A percentile compares a stretch with the other conserved stretches of the same genome.
Evolutionary conservation across 352 stramenopile species (phyloP).

Genomic region (Globisporangium splendens): DNA sequence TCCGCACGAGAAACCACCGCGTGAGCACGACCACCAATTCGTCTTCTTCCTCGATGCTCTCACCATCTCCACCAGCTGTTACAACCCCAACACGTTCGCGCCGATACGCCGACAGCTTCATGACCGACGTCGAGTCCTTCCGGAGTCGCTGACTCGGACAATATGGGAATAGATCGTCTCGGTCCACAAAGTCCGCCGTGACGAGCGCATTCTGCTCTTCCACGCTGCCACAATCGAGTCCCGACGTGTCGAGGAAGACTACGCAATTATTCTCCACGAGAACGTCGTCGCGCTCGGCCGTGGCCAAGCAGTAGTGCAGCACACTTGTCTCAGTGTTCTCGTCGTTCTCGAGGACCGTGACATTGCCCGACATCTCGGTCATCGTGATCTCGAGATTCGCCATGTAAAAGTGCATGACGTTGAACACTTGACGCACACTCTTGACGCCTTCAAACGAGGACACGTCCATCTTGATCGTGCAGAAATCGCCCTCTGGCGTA

Average conservation of each 20-base stretch:
- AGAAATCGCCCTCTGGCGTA: slow-evolving; percentile 24
- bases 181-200: slow-evolving; percentile 9
- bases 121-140: slow-evolving; percentile 20
- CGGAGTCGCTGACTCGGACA: slow-evolving; percentile 13
- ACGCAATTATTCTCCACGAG: slow-evolving; percentile 6
- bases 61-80: too few species aligned
- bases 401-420: slow-evolving; percentile 35
- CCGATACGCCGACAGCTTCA: slow-evolving; percentile 2
- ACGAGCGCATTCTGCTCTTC: slow-evolving; percentile 5
- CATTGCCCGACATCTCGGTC: slow-evolving; percentile 32
- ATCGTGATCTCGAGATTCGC: slow-evolving; percentile 44
- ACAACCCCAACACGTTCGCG: background rate
- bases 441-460: slow-evolving; percentile 24
- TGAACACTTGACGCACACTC: slow-evolving; percentile 30
- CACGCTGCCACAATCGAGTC: background rate
- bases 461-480: slow-evolving; percentile 32
- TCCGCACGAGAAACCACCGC: slow-evolving; percentile 1
- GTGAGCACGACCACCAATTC: slow-evolving; percentile 10
- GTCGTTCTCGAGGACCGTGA: slow-evolving; percentile 39
- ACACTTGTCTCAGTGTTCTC: background rate
- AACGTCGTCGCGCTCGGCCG: background rate
- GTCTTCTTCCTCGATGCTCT: too few species aligned
- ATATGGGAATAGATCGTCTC: slow-evolving; percentile 18
- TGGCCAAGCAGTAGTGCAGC: slow-evolving; percentile 6
- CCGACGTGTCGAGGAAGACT: slow-evolving; percentile 13